Evolutionary conservation across 2,329 filamentous ascomycete genomes (phyloP).

Genomic region (Lecanicillium sp.): DNA sequence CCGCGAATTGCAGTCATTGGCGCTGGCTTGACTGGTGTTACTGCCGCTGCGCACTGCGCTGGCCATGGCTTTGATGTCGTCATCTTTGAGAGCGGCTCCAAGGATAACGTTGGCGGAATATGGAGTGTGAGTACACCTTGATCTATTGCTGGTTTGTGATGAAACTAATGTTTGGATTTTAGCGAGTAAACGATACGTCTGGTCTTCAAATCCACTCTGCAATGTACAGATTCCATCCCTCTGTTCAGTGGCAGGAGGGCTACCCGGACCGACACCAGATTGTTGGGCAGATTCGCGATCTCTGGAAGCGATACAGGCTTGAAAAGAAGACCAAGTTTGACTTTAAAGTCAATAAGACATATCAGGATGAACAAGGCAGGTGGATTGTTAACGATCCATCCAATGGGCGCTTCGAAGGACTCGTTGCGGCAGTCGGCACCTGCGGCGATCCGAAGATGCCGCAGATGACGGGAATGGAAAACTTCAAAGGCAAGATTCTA

Average conservation of each 20-base stretch:
- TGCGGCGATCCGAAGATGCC: slow-evolving; percentile 74
- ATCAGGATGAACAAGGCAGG: slow-evolving; percentile 56
- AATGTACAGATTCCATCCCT: slow-evolving; percentile 85
- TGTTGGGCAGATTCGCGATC: slow-evolving; percentile 56
- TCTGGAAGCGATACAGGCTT: slow-evolving; percentile 71
- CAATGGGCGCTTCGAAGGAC: slow-evolving; percentile 67
- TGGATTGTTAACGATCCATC: slow-evolving; percentile 72
- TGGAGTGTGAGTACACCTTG: slow-evolving; percentile 54
- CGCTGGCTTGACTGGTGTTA: slow-evolving; percentile 65
- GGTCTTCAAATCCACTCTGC: slow-evolving; percentile 75
- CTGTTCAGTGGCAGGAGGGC: slow-evolving; percentile 63
- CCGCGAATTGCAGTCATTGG: slow-evolving; percentile 64
- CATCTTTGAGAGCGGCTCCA: slow-evolving; percentile 65
- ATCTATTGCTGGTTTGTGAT: too few species aligned
- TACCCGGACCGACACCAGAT: slow-evolving; percentile 75
- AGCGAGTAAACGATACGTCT: slow-evolving; percentile 75
- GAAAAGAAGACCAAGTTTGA: slow-evolving; percentile 65
- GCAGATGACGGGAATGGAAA: slow-evolving; percentile 58
- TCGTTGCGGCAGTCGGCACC: slow-evolving; percentile 71
- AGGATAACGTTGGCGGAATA: slow-evolving; percentile 65
- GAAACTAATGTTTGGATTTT: too few species aligned
- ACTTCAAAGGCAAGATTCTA: slow-evolving; percentile 62
- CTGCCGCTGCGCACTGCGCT: slow-evolving; percentile 72
- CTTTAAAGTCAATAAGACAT: slow-evolving; percentile 59
- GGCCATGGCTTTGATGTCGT: slow-evolving; percentile 78